phyloP scores from a whole-genome alignment of 2,329 filamentous ascomycete species.

The Cercospora berteroae region DNA sequence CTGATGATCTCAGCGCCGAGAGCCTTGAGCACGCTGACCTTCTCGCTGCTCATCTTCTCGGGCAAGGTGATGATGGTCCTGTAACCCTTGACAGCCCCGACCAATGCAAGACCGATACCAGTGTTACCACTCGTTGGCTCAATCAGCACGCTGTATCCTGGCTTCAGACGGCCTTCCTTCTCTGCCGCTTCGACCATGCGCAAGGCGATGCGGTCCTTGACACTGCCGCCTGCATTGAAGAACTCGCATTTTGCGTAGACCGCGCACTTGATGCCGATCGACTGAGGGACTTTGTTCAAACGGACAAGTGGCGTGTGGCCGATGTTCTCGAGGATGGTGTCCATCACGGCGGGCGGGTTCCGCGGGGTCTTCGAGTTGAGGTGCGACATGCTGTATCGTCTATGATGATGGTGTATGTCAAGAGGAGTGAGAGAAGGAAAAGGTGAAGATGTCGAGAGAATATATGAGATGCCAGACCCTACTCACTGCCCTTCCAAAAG shows the following conservation, averaged over 20 bases:
- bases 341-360: constrained; percentile 56
- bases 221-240: constrained; percentile 68
- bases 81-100: constrained; percentile 94
- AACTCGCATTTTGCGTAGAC: constrained; percentile 43
- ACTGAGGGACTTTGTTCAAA: constrained; percentile 88
- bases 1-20: constrained; percentile 96
- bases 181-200: constrained; percentile 98
- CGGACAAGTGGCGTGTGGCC: constrained; percentile 94
- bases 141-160: constrained; percentile 85
- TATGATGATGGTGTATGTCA: neutral
- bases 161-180: constrained; percentile 87
- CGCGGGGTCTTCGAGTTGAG: constrained; percentile 46
- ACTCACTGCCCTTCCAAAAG: neutral
- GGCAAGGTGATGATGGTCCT: constrained; percentile 98
- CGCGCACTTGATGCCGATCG: constrained; percentile 77
- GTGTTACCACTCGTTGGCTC: constrained; percentile 98
- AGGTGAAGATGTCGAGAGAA: neutral
- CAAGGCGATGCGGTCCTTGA: constrained; percentile 92
- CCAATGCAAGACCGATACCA: constrained; percentile 91
- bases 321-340: constrained; percentile 80
- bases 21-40: constrained; percentile 90
- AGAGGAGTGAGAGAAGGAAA: constrained; percentile 2
- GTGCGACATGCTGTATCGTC: constrained; percentile 32
- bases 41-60: constrained; percentile 99
- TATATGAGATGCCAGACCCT: neutral